These are phyloP conservation scores for Botrytis medusae DNA, from an alignment of 2,329 filamentous ascomycete species.

Conservation along the genomic window DNA sequence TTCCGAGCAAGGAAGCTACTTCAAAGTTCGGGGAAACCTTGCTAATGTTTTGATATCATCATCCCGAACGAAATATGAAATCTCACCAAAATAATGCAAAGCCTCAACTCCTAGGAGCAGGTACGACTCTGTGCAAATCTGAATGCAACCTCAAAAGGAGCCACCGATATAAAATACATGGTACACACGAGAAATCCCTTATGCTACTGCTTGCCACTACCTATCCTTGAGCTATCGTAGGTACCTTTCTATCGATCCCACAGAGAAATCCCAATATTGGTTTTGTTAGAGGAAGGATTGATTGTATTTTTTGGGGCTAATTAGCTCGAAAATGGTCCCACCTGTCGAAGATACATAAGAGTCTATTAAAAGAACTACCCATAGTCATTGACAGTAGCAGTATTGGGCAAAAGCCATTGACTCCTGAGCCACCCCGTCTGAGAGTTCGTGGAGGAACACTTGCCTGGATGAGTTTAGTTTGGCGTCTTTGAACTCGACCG, in stretches of 20 bases:
- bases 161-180: not conserved
- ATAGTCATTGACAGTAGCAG: not conserved
- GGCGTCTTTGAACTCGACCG: not conserved
- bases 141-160: not conserved
- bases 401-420: not conserved
- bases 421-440: not conserved
- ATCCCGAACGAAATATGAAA: not conserved
- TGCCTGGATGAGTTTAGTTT: not conserved
- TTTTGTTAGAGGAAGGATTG: not conserved
- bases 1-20: conserved; percentile 9
- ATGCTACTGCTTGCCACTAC: not conserved
- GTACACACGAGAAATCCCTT: not conserved
- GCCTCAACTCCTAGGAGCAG: not conserved
- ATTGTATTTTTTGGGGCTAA: not conserved
- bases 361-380: conserved; percentile 1
- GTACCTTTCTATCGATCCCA: not conserved
- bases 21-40: conserved; percentile 19
- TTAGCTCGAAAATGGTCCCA: not conserved
- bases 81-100: conserved; percentile 8
- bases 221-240: not conserved
- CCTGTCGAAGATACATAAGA: not conserved
- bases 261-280: not conserved
- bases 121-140: not conserved
- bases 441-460: not conserved
- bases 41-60: not conserved